phyloP scores from a whole-genome alignment of 768 basidiomycete genomes.

The Flagelloscypha sp. region DNA sequence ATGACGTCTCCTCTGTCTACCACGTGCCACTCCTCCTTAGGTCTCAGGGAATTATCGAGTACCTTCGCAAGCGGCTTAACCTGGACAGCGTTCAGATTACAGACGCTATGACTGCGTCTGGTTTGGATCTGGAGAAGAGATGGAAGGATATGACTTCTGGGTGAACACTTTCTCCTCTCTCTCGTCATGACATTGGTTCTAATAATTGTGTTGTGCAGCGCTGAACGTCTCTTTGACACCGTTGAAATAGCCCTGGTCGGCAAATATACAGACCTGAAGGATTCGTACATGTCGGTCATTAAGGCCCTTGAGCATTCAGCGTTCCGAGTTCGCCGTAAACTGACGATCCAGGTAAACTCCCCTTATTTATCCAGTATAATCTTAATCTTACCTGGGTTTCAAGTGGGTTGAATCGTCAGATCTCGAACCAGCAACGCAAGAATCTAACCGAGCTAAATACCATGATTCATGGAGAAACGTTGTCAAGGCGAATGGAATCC shows the following conservation, averaged over 20 bases:
- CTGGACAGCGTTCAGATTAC: constrained; percentile 50
- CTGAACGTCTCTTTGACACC: constrained; percentile 84
- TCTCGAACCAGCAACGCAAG: constrained; percentile 75
- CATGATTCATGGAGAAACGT: constrained; percentile 94
- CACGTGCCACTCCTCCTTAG: constrained; percentile 91
- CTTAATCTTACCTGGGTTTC: not conserved
- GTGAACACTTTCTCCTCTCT: too few species aligned
- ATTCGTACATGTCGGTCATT: constrained; percentile 97
- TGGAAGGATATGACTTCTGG: constrained; percentile 82
- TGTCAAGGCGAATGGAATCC: constrained; percentile 91
- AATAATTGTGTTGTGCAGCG: constrained; percentile 37
- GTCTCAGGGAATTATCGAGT: constrained; percentile 86
- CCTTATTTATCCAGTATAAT: constrained; percentile 1
- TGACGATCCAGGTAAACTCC: constrained; percentile 65
- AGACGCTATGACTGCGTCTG: constrained; percentile 49
- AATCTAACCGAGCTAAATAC: constrained; percentile 75
- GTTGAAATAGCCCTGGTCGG: constrained; percentile 90
- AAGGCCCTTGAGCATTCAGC: constrained; percentile 97
- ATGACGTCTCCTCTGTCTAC: constrained; percentile 94
- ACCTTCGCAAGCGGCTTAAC: constrained; percentile 75
- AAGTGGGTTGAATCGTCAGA: constrained; percentile 97
- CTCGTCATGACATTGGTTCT: not conserved
- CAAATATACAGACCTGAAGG: constrained; percentile 94
- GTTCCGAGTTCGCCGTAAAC: constrained; percentile 81
- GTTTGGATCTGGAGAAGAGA: constrained; percentile 53